A percentile compares a stretch with the other conserved stretches of the same genome.
Evolutionary conservation across 2,329 filamentous ascomycete genomes (phyloP).

Genomic region (Xenosphaeropsis pyriputrescens): DNA sequence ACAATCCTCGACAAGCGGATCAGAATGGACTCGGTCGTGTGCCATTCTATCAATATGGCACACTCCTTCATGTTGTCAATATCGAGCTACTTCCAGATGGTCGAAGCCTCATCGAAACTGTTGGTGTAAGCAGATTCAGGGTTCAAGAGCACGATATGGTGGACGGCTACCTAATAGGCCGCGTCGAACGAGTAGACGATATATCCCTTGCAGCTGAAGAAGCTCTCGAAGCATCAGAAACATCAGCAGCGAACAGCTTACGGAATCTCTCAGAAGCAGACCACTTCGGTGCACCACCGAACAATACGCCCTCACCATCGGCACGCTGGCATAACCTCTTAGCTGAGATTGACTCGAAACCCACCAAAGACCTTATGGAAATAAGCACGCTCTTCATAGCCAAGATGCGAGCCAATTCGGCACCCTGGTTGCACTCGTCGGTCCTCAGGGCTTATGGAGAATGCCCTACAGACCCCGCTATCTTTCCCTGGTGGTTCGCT

Average conservation of each 20-base stretch:
- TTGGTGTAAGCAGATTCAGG: slow-evolving; percentile 63
- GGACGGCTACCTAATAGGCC: slow-evolving; percentile 70
- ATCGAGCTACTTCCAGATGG: slow-evolving; percentile 65
- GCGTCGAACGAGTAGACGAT: slow-evolving; percentile 65
- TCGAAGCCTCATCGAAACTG: slow-evolving; percentile 65
- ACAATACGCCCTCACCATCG: slow-evolving; percentile 3
- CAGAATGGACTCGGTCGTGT: slow-evolving; percentile 36
- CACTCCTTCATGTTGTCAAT: slow-evolving; percentile 61
- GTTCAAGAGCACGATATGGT: slow-evolving; percentile 47
- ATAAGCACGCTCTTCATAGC: slow-evolving; percentile 52
- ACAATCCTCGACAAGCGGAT: slow-evolving; percentile 35
- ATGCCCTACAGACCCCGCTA: slow-evolving; percentile 58
- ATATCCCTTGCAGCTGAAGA: slow-evolving; percentile 74
- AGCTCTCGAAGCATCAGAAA: slow-evolving; percentile 56
- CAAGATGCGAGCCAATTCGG: slow-evolving; percentile 52
- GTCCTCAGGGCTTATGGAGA: slow-evolving; percentile 64
- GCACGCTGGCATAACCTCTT: slow-evolving; percentile 1
- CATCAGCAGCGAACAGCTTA: slow-evolving; percentile 16
- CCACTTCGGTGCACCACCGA: slow-evolving; percentile 8
- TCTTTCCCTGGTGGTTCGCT: slow-evolving; percentile 86
- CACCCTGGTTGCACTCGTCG: slow-evolving; percentile 59
- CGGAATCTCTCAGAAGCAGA: slow-evolving; percentile 7
- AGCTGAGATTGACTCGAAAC: slow-evolving; percentile 22
- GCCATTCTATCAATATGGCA: slow-evolving; percentile 62
- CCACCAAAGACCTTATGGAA: slow-evolving; percentile 57